phyloP scores from a whole-genome alignment of 441 rosid species.

The Macaranga tanarius region DNA sequence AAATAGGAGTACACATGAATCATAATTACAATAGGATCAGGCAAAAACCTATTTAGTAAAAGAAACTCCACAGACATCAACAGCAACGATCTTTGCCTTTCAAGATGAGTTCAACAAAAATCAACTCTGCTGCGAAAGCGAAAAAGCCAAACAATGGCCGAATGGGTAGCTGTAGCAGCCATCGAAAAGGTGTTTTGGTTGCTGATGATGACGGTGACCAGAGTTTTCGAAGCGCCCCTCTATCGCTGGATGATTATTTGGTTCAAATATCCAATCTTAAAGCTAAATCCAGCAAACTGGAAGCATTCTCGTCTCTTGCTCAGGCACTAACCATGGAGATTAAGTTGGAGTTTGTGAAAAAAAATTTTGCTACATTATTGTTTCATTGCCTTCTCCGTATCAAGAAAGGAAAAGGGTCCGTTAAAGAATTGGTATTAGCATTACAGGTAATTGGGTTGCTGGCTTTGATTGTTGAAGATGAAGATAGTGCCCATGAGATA shows the following conservation, averaged over 20 bases:
- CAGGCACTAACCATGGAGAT: not conserved
- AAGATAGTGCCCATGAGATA: conserved; percentile 2
- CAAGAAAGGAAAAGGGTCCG: conserved; percentile 14
- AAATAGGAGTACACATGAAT: no score
- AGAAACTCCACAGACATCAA: no score
- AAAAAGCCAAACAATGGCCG: not conserved
- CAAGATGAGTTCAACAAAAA: not conserved
- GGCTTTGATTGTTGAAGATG: conserved; percentile 13
- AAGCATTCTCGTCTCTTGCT: conserved; percentile 14
- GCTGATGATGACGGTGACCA: not conserved
- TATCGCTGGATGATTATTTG: not conserved
- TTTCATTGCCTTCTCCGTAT: conserved; percentile 16
- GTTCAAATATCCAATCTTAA: not conserved
- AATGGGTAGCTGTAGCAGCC: not conserved
- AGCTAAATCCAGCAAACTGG: conserved; percentile 10
- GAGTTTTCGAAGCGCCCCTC: not conserved
- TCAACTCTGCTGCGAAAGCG: not conserved
- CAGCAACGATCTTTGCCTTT: no score
- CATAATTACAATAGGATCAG: no score
- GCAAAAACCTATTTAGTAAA: no score
- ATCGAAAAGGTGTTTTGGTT: not conserved
- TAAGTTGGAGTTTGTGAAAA: not conserved
- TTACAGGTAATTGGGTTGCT: conserved; percentile 8
- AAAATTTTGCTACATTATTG: not conserved
- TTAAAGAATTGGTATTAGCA: conserved; percentile 11